A percentile compares a stretch with the other conserved stretches of the same genome.
Conservation (phyloP, 2,329 filamentous ascomycete species). For the Trichoderma lentiforme region DNA sequence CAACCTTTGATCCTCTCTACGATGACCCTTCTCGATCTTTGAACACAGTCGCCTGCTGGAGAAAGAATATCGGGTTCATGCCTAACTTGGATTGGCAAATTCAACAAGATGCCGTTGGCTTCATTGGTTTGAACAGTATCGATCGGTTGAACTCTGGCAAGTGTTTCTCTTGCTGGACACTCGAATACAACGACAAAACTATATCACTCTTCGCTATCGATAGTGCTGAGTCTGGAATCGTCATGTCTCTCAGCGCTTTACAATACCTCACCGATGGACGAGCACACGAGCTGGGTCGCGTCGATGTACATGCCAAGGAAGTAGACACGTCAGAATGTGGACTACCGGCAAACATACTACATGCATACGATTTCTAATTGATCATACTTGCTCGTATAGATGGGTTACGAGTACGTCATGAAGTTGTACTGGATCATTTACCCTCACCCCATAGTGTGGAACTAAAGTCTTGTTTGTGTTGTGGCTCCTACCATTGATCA, state of each 20-base stretch:
- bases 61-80: neutral
- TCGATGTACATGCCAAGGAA: neutral
- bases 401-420: neutral
- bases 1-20: neutral
- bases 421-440: neutral
- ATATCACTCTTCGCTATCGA: neutral
- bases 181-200: neutral
- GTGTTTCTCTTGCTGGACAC: neutral
- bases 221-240: neutral
- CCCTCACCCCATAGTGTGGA: neutral
- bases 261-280: neutral
- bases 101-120: conserved; percentile 1
- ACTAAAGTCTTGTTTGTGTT: neutral
- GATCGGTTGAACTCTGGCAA: neutral
- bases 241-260: neutral
- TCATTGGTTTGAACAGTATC: neutral
- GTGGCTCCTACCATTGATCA: neutral
- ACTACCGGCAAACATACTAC: neutral
- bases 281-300: neutral
- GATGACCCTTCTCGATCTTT: neutral
- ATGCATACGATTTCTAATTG: neutral
- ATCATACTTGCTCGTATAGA: neutral
- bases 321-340: neutral
- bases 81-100: conserved; percentile 3
- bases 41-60: conserved; percentile 5